A percentile compares a stretch with the other conserved stretches of the same genome.
phyloP scores from a whole-genome alignment of 129 eudicot genomes.

The Escallonia herrerae region DNA sequence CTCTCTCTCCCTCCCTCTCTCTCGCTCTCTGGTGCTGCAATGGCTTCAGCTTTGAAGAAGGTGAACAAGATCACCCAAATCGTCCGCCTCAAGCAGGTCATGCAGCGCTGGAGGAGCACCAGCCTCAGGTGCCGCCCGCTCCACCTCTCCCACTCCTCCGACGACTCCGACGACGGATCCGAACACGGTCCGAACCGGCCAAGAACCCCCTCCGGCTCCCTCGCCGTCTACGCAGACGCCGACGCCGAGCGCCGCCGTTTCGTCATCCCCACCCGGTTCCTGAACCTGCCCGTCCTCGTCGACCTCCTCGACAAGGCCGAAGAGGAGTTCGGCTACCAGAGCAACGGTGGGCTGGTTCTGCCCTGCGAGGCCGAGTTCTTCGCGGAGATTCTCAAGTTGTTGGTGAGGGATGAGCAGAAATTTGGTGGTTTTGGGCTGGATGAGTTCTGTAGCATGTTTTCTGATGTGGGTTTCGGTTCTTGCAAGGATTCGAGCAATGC shows the following conservation, averaged over 20 bases:
- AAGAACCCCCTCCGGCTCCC: not conserved
- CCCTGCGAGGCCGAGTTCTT: slow-evolving; percentile 7
- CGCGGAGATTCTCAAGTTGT: slow-evolving; percentile 13
- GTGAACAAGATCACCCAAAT: slow-evolving; percentile 45
- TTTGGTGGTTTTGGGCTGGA: slow-evolving; percentile 29
- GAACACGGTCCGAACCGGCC: not conserved
- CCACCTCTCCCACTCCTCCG: too few relatives aligned
- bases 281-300: not conserved
- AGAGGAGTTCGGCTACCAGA: not conserved
- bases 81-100: slow-evolving; percentile 11
- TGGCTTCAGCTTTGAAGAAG: slow-evolving; percentile 41
- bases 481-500: slow-evolving; percentile 13
- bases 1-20: not conserved
- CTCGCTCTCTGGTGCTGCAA: slow-evolving; percentile 13
- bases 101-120: not conserved
- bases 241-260: slow-evolving; percentile 3
- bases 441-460: slow-evolving; percentile 27
- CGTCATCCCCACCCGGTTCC: slow-evolving; percentile 8
- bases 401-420: slow-evolving; percentile 33
- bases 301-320: not conserved
- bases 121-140: not conserved
- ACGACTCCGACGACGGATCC: not conserved
- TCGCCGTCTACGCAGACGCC: slow-evolving; percentile 14
- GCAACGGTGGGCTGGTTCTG: not conserved
- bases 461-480: slow-evolving; percentile 15